Evolutionary conservation across 306 rosid genomes (phyloP).

Genomic region (Lathyrus aphaca): DNA sequence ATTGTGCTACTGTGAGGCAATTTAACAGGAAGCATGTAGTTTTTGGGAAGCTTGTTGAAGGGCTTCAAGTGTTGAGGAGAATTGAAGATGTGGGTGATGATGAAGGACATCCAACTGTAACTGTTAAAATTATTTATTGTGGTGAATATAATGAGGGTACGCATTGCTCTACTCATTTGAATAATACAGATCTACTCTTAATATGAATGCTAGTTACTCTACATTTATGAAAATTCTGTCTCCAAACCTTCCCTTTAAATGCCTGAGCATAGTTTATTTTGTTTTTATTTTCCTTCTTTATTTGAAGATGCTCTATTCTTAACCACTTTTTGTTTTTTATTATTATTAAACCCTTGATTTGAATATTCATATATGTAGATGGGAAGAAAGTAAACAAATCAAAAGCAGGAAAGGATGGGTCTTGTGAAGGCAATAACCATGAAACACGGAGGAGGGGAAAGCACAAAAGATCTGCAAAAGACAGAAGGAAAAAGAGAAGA

Average conservation of each 20-base stretch:
- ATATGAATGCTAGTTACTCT: too few species aligned
- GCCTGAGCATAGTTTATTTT: not conserved
- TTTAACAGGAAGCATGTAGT: conserved; percentile 80
- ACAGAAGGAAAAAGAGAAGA: conserved; percentile 70
- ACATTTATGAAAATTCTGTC: not conserved
- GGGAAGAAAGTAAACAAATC: conserved; percentile 55
- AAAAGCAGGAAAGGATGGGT: conserved; percentile 53
- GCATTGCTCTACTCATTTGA: conserved; percentile 14
- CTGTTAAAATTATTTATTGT: conserved; percentile 87
- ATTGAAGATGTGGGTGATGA: conserved; percentile 83
- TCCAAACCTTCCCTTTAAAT: conserved; percentile 9
- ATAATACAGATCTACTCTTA: not conserved
- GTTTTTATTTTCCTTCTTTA: not conserved
- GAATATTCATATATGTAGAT: conserved; percentile 46
- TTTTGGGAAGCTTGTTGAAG: conserved; percentile 89
- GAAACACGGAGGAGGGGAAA: conserved; percentile 63
- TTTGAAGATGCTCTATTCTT: not conserved
- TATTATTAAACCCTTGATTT: conserved; percentile 27
- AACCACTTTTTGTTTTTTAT: not conserved
- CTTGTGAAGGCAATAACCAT: conserved; percentile 61
- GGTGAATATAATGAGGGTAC: conserved; percentile 86
- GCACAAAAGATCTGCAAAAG: conserved; percentile 70
- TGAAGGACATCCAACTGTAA: conserved; percentile 80
- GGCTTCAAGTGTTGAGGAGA: conserved; percentile 65
- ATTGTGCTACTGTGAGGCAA: not conserved